Percentiles rank a stretch among this genome's conserved stretches.
Conservation (phyloP, 495 filamentous ascomycete species). For the Neurospora sp. region DNA sequence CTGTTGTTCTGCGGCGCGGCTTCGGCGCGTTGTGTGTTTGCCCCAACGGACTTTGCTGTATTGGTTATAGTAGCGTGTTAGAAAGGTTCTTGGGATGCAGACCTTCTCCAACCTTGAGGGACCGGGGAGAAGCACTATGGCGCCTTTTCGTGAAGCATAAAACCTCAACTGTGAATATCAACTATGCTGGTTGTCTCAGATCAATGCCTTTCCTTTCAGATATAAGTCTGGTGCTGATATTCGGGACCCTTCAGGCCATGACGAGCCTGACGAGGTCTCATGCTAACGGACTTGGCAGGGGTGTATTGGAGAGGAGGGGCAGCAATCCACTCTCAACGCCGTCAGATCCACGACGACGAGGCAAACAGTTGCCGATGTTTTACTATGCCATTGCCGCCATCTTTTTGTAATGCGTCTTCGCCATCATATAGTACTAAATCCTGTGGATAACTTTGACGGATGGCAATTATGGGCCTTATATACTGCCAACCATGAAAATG, state of each 20-base stretch:
- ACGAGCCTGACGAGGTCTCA: neutral
- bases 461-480: neutral
- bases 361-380: neutral
- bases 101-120: neutral
- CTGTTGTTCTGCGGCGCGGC: neutral
- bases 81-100: neutral
- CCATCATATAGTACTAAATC: neutral
- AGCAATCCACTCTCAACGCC: neutral
- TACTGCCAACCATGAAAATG: neutral
- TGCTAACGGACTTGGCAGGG: neutral
- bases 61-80: neutral
- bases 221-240: neutral
- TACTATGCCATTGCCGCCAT: neutral
- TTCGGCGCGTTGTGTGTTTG: neutral
- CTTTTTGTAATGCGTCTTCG: neutral
- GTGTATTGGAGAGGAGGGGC: neutral
- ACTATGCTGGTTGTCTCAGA: neutral
- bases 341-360: neutral
- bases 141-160: neutral
- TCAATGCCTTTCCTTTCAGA: neutral
- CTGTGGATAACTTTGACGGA: neutral
- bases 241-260: neutral
- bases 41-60: neutral
- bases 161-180: neutral
- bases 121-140: neutral